phyloP scores from a whole-genome alignment of 2,329 filamentous ascomycete species.

The Rhytidhysteron rufulum region DNA sequence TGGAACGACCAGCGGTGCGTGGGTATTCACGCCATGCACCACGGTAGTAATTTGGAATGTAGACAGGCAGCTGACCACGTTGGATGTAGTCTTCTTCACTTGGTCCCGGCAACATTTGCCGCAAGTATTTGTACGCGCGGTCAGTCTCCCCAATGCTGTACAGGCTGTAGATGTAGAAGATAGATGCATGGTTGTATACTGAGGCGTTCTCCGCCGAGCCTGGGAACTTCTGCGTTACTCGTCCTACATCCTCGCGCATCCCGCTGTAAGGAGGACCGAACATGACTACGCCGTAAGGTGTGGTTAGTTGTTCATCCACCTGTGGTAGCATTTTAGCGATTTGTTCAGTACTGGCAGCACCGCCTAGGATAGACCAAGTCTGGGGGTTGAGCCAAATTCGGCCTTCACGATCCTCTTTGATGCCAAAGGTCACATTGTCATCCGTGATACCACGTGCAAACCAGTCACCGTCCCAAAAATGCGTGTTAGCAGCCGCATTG shows the following conservation, averaged over 20 bases:
- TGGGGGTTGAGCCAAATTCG: slow-evolving; percentile 59
- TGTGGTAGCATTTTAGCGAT: slow-evolving; percentile 45
- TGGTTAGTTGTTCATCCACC: slow-evolving; percentile 50
- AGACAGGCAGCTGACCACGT: slow-evolving; percentile 55
- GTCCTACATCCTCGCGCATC: slow-evolving; percentile 58
- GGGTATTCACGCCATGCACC: slow-evolving; percentile 48
- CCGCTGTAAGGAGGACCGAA: slow-evolving; percentile 52
- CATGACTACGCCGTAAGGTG: slow-evolving; percentile 55
- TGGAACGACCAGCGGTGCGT: slow-evolving; percentile 53
- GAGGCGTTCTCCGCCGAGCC: slow-evolving; percentile 57
- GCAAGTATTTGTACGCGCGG: slow-evolving; percentile 49
- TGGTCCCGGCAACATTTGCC: slow-evolving; percentile 54
- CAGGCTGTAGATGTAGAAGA: slow-evolving; percentile 54
- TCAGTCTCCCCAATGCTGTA: slow-evolving; percentile 50
- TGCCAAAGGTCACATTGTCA: slow-evolving; percentile 51
- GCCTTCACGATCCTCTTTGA: slow-evolving; percentile 49
- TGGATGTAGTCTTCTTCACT: slow-evolving; percentile 48
- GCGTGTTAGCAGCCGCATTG: slow-evolving; percentile 49
- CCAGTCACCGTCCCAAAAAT: slow-evolving; percentile 57
- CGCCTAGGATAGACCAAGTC: slow-evolving; percentile 53
- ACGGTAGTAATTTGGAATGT: slow-evolving; percentile 58
- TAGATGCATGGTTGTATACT: slow-evolving; percentile 56
- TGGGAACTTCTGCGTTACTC: slow-evolving; percentile 57
- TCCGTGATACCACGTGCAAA: slow-evolving; percentile 57
- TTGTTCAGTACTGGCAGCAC: slow-evolving; percentile 45